phyloP scores from a whole-genome alignment of 2,329 filamentous ascomycete genomes.

The Epichloe coenophiala region DNA sequence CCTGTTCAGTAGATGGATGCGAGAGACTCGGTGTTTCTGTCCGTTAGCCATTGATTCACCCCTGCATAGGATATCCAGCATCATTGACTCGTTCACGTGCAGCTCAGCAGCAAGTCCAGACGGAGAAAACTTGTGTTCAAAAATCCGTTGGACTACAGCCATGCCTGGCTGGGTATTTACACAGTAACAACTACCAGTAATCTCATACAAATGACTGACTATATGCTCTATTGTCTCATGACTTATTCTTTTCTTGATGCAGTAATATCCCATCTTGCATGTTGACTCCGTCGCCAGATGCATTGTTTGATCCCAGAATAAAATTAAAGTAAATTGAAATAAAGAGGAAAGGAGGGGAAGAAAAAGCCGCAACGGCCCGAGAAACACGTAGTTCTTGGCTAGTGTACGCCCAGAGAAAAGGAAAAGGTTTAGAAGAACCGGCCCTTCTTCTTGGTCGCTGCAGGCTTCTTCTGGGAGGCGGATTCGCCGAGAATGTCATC shows the following conservation, averaged over 20 bases:
- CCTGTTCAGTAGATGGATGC: too few species aligned
- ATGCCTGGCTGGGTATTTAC: too few species aligned
- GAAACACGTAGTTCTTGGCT: neutral
- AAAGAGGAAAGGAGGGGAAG: slow-evolving; percentile 1
- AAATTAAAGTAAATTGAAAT: neutral
- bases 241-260: slow-evolving; percentile 3
- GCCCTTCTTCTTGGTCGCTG: slow-evolving; percentile 24
- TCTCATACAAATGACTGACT: neutral
- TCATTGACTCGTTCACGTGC: too few species aligned
- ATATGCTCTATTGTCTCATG: slow-evolving; percentile 8
- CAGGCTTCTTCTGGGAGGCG: slow-evolving; percentile 16
- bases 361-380: neutral
- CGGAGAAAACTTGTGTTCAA: too few species aligned
- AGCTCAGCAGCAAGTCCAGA: too few species aligned
- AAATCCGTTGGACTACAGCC: too few species aligned
- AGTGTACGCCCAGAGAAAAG: neutral
- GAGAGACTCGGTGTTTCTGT: too few species aligned
- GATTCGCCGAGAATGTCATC: slow-evolving; percentile 31
- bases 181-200: too few species aligned
- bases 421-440: slow-evolving; percentile 22
- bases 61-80: too few species aligned
- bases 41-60: too few species aligned
- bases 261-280: neutral
- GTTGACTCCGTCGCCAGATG: slow-evolving; percentile 3
- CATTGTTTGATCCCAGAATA: neutral